Evolutionary conservation across 768 basidiomycete species (phyloP).

Genomic region (Trametes villosa): DNA sequence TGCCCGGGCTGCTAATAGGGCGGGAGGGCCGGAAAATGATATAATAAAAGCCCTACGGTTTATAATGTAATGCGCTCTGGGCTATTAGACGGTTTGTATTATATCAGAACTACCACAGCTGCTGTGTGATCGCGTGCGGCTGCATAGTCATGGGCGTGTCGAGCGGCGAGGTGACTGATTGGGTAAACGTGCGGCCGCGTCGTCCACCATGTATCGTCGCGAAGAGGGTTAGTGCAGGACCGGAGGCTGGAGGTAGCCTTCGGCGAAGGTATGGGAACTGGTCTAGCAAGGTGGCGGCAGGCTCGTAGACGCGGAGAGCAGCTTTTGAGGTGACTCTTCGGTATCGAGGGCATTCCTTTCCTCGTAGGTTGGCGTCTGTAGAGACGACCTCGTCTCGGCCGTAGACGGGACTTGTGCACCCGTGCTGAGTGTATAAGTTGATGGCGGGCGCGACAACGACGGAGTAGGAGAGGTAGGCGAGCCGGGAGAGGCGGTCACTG

Average conservation of each 20-base stretch:
- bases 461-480: conserved; percentile 29
- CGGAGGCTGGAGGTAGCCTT: conserved; percentile 59
- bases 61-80: too few species aligned
- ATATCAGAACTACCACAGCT: too few species aligned
- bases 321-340: too few species aligned
- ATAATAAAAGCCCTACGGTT: too few species aligned
- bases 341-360: conserved; percentile 29
- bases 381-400: conserved; percentile 51
- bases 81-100: too few species aligned
- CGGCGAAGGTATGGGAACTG: conserved; percentile 39
- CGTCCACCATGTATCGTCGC: conserved; percentile 76
- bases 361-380: conserved; percentile 39
- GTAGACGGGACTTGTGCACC: conserved; percentile 47
- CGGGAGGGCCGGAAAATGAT: too few species aligned
- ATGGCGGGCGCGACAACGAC: conserved; percentile 11
- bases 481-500: conserved; percentile 34
- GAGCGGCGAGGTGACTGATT: conserved; percentile 19
- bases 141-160: too few species aligned
- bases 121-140: too few species aligned
- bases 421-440: too few species aligned
- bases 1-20: too few species aligned
- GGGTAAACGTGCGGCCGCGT: conserved; percentile 30
- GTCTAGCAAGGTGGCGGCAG: conserved; percentile 11
- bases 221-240: conserved; percentile 42
- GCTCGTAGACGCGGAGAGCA: conserved; percentile 31